Conservation (phyloP, 257 asterid genomes). For the Anisodus tanguticus region DNA sequence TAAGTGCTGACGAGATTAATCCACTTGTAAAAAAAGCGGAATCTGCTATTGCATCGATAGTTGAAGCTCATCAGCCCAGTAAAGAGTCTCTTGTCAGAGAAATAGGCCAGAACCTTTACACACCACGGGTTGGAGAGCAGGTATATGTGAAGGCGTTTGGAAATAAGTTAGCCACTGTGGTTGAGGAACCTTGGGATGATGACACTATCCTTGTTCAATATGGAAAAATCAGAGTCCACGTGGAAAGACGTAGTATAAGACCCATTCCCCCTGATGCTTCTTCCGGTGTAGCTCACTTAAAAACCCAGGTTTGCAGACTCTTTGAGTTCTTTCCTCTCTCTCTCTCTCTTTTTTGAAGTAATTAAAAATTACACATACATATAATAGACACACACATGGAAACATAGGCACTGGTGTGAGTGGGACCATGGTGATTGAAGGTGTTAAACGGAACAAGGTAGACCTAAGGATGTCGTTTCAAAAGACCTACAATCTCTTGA, state of each 20-base stretch:
- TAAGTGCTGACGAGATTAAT: constrained; percentile 49
- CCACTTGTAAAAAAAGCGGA: constrained; percentile 71
- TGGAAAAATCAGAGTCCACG: constrained; percentile 79
- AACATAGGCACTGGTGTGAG: not conserved
- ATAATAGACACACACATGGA: not conserved
- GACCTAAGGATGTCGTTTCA: not conserved
- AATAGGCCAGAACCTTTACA: constrained; percentile 41
- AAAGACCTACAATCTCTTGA: constrained; percentile 20
- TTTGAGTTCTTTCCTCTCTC: not conserved
- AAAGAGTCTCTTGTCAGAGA: constrained; percentile 42
- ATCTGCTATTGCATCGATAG: constrained; percentile 61
- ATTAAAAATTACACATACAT: not conserved
- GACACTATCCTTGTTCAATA: constrained; percentile 75
- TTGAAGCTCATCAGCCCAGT: constrained; percentile 62
- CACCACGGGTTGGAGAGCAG: constrained; percentile 71
- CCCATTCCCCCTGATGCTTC: constrained; percentile 45
- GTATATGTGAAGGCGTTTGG: constrained; percentile 71
- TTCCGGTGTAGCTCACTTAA: constrained; percentile 44
- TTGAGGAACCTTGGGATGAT: constrained; percentile 79
- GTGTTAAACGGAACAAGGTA: not conserved
- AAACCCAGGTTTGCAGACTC: constrained; percentile 49
- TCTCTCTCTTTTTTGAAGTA: not conserved
- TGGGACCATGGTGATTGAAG: not conserved
- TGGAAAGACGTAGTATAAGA: constrained; percentile 48
- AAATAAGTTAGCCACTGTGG: constrained; percentile 76